Base-by-base conservation (phyloP, 176 grass and related monocot species). In the barley (Hordeum vulgare) region DNA sequence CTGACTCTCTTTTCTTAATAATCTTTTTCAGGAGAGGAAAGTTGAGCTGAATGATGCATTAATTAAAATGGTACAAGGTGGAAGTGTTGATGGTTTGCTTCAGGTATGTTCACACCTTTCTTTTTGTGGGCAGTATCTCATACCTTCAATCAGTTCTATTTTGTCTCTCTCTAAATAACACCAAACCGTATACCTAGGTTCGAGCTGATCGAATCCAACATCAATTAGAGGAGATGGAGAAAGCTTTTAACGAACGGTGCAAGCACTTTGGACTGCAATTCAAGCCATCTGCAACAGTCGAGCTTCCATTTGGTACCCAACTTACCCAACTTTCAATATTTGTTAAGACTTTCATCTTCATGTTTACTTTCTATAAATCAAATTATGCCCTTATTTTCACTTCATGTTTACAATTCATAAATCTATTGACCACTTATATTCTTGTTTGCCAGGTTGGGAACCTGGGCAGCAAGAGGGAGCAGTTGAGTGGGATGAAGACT, bases 31-130 rank as follows among this genome's bases (percentile, higher is more conserved):
- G 96, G 96, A 99, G 87, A 99, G 93, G 67, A 99, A 99, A 88
- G 78, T 90, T 57, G 96, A 99, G 84, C 84, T 99, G 75, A 81
- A 94, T 85, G 92, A 94, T 77, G 96, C 96, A 45, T 81, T 99
- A 69, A 47, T 89, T 90, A 99, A 99, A 91, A 99, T 99, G 93
- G 93, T 96, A 86, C 93, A 99, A 90, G 93, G 96, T 81, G 89
- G 96, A 59, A 99, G 89, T 84, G 89, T 90, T 89, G 96, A 99
- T 94, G 96, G 96, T 71, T 86, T 99, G 74, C 96, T 99, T 87
- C 96, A 99, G 96, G 96, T 99, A 86, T 35, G 54, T 57, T 85
- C 69, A 40, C 27, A 28, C 7, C 3, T 74, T 51, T 17, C 45
- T 49, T 51, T 51, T 51, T 51, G 47, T 15, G 47, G 47, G 14